Evolutionary conservation across 129 eudicot genomes (phyloP).

Genomic region (Deinandra increscens): DNA sequence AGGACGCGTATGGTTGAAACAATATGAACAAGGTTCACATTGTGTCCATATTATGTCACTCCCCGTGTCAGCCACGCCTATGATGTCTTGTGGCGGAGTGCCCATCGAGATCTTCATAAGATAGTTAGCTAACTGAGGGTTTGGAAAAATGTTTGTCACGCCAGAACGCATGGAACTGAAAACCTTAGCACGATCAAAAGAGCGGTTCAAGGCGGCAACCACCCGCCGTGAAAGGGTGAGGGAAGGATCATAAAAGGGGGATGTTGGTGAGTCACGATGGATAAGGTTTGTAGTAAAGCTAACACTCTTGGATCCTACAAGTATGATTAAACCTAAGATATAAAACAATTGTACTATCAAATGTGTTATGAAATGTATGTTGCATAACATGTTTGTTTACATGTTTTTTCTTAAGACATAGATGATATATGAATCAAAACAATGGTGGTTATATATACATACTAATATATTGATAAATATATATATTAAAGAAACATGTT

Average conservation of each 20-base stretch:
- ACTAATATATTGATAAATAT: neutral
- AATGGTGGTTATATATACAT: neutral
- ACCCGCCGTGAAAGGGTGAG: constrained; percentile 24
- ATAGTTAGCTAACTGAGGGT: constrained; percentile 30
- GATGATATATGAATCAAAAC: neutral
- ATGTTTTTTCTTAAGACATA: constrained; percentile 11
- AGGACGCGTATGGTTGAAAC: constrained; percentile 40
- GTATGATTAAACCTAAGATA: neutral
- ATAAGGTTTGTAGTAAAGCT: constrained; percentile 35
- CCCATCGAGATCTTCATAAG: constrained; percentile 40
- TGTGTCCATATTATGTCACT: constrained; percentile 50
- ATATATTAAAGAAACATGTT: constrained; percentile 7
- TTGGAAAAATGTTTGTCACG: constrained; percentile 21
- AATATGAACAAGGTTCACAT: constrained; percentile 41
- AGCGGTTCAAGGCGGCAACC: constrained; percentile 25
- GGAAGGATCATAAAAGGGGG: constrained; percentile 37
- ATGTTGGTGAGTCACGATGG: constrained; percentile 36
- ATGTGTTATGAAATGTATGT: neutral
- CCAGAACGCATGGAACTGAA: constrained; percentile 30
- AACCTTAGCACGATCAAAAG: constrained; percentile 26
- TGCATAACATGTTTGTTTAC: constrained; percentile 2
- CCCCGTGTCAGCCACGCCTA: constrained; percentile 44
- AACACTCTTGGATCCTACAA: constrained; percentile 20
- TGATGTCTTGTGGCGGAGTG: constrained; percentile 35
- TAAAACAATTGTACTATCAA: neutral